A percentile compares a stretch with the other conserved stretches of the same genome.
These are phyloP conservation scores for Fusarium scirpi DNA, from an alignment of 2,329 filamentous ascomycete genomes.

Conservation along the genomic window DNA sequence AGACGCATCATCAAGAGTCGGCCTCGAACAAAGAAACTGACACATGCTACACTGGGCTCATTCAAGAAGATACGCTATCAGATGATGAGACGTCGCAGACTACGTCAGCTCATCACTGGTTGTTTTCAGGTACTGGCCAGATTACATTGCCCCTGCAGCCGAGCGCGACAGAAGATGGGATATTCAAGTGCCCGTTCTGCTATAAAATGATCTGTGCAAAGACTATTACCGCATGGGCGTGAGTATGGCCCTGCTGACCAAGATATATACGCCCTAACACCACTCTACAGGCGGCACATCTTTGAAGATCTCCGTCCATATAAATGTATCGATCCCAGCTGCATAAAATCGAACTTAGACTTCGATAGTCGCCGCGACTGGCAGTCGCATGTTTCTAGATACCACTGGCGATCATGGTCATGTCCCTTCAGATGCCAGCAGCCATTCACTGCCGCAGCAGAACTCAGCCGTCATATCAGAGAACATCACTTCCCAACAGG, in stretches of 20 bases:
- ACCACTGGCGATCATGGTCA: constrained; percentile 44
- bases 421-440: constrained; percentile 39
- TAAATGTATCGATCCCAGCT: constrained; percentile 49
- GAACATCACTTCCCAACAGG: not conserved
- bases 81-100: constrained; percentile 46
- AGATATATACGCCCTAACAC: not conserved
- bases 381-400: constrained; percentile 41
- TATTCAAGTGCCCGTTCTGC: constrained; percentile 57
- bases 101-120: constrained; percentile 43
- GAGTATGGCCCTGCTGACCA: not conserved
- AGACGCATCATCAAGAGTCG: constrained; percentile 48
- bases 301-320: constrained; percentile 56
- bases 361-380: constrained; percentile 42
- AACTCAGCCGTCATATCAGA: constrained; percentile 4
- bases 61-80: constrained; percentile 38
- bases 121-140: too few species aligned
- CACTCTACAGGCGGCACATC: constrained; percentile 49
- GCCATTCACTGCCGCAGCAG: not conserved
- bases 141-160: constrained; percentile 47
- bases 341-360: constrained; percentile 33
- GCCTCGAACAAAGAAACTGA: constrained; percentile 24
- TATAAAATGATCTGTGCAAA: constrained; percentile 50
- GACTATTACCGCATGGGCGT: constrained; percentile 50
- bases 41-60: not conserved
- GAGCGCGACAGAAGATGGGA: constrained; percentile 33